Evolutionary conservation across 768 basidiomycete genomes (phyloP), one percentile per base, ranked within the genome.

Genomic region (Mycena rosella): DNA sequence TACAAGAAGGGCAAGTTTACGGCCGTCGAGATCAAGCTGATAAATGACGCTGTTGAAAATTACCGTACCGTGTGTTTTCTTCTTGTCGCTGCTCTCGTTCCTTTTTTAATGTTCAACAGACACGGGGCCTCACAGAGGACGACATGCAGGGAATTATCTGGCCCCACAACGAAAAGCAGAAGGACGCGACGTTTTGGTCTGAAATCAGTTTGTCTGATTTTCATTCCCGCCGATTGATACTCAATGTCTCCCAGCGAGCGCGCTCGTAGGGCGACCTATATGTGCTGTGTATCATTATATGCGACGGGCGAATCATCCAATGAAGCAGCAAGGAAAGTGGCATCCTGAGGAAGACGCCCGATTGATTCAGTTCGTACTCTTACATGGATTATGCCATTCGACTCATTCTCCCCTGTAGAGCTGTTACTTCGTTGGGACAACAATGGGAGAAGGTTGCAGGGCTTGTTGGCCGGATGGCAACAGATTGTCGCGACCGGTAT

Each of bases 1-100:
- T 95, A 93, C 77, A 94, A 91, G 80, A 94, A 94, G 78, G 94
- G 94, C 17, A 95, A 93, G 74, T 96, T 96, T 73, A 94, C 93
- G 27, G 87, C 90, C 0, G 88, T 89, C 45, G 94, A 96, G 74
- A 91, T 89, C 63, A 84, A 88, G 27, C 89, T 90, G 68, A 77
- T 95, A 1, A 84, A 80, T 68, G 76, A 78, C 17, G 93, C 93
- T 9, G 88, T 95, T 38, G 88, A 91, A 62, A 77, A 79, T 11
- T 94, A 89, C 74, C 85, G 86, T 72, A 53, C 89, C 81, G 22
- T 20, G 52, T 27, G n/a, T 53, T 59, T 61, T 24, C 30, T 22
- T 32, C 42, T 44, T 29, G n/a, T n/a, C n/a, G 11, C 29, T 34
- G 51, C 24, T 38, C 47, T 17, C 26, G 36, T 29, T 18, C 60